Evolutionary conservation across 495 filamentous ascomycete species (phyloP), one percentile per base, ranked within the genome.

Genomic region (Hyphodiscus hymeniophilus): DNA sequence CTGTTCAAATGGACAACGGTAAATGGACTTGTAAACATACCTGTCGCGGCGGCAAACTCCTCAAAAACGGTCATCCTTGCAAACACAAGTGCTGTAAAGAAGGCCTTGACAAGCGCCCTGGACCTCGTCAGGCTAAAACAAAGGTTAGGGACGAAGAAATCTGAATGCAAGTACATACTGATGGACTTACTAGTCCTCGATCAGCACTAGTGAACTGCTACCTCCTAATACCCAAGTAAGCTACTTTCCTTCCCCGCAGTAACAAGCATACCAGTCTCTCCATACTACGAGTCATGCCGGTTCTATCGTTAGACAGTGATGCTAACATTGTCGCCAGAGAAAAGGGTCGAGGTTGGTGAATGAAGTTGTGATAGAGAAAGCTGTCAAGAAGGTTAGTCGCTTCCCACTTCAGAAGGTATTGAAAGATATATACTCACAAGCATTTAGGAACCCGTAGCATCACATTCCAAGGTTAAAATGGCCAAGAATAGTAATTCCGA

Each of bases 11-110:
- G 47, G 66, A 75, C 0, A 96, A 90, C 63, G 92, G 90, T 0
- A 92, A 79, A 56, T 96, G 85, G 82, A 74, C 74, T 35, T 97
- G 91, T 66, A 89, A 89, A 48, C 91, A 98, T 56, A 70, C 64
- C 30, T 98, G 74, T 48, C 59, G 55, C 8, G 69, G 88, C 60
- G 87, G 81, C 30, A 76, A 86, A 50, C 84, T 82, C 51, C 81
- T 74, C n/a, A 79, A 68, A 63, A 76, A 66, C 7, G 66, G 63
- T 16, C 70, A 59, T 26, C 54, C 42, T 16, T 72, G 69, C 51
- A 64, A 56, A 12, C 92, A 98, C 56, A 64, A 79, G 30, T 98
- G 92, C 57, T 98, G 92, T 60, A 79, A 77, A n/a, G 86, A 94
- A 38, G 91, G 91, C 1, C 57, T 92, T 4, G 83, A 89, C 26